Conservation (phyloP, 495 filamentous ascomycete species). For the Xylaria cubensis region DNA sequence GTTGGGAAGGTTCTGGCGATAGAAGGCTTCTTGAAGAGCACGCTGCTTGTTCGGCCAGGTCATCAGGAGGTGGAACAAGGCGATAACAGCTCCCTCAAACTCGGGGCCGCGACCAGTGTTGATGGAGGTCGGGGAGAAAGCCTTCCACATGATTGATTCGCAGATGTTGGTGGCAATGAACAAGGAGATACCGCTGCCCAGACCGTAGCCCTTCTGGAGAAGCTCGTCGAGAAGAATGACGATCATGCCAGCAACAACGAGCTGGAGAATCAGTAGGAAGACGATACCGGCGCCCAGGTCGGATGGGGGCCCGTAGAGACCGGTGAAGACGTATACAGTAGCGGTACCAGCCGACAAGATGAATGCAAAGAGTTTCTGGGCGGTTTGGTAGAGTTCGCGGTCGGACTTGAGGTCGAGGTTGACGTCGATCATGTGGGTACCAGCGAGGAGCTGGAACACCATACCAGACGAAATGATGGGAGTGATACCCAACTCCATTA, state of each 20-base stretch:
- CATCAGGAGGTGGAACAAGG: constrained; percentile 95
- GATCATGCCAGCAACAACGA: constrained; percentile 94
- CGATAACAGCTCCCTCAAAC: constrained; percentile 98
- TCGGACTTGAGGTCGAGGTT: constrained; percentile 99
- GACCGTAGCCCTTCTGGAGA: constrained; percentile 98
- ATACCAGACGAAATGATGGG: constrained; percentile 99
- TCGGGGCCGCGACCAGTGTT: constrained; percentile 99
- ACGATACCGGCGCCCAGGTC: constrained; percentile 98
- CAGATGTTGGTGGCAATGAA: constrained; percentile 99
- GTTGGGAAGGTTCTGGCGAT: constrained; percentile 99
- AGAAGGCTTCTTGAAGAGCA: constrained; percentile 97
- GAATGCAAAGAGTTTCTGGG: constrained; percentile 99
- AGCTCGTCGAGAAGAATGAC: constrained; percentile 99
- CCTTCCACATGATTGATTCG: constrained; percentile 99
- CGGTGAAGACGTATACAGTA: constrained; percentile 95
- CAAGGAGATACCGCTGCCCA: constrained; percentile 97
- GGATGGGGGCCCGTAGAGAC: constrained; percentile 94
- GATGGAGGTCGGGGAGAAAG: constrained; percentile 98
- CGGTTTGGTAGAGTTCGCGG: constrained; percentile 98
- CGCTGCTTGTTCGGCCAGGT: constrained; percentile 99
- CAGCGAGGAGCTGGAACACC: constrained; percentile 99
- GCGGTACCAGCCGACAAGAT: constrained; percentile 97
- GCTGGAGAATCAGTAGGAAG: constrained; percentile 94
- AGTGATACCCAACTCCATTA: constrained; percentile 99
- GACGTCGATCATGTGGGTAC: constrained; percentile 99